Evolutionary conservation across 78 protist species (phyloP), one percentile per base, ranked within the genome.

Genomic region (Diacronema lutheri): DNA sequence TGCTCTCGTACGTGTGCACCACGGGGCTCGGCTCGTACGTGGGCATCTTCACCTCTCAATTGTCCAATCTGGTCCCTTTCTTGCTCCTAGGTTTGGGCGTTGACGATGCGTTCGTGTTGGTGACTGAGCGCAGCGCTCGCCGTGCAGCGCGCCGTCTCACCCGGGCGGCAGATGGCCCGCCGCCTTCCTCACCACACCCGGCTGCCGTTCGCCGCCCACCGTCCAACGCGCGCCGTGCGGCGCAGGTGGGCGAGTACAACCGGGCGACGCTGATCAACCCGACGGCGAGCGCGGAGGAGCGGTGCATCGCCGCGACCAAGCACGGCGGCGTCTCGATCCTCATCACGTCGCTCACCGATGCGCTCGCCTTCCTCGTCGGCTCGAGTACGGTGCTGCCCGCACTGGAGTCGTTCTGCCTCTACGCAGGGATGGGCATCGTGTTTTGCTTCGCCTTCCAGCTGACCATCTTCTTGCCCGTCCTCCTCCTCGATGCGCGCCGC

Each of bases 61-160:
- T 88, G 58, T 16, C 14, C 46, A 37, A 9, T 21, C 41, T 73
- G 20, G 68, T 88, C 35, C 87, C 86, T 16, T 86, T 88, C 72
- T 6, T 88, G 41, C 57, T 88, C 58, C 60, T 88, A 40, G 91
- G 86, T 38, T n/a, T 88, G n/a, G 91, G 91, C 55, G 91, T 88
- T n/a, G 91, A 88, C 62, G 85, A 84, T 80, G 73, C 44, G 76
- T 88, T 84, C 25, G 85, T 88, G 55, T 64, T 88, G 77, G 7
- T 57, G n/a, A n/a, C n/a, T n/a, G n/a, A n/a, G n/a, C n/a, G n/a
- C n/a, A n/a, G n/a, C n/a, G n/a, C n/a, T n/a, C n/a, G n/a, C n/a
- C n/a, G n/a, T n/a, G n/a, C n/a, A n/a, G n/a, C n/a, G n/a, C n/a
- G n/a, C n/a, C n/a, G n/a, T n/a, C n/a, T n/a, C n/a, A n/a, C n/a